phyloP scores from a whole-genome alignment of 768 basidiomycete species.

The Kwoniella shandongensis region DNA sequence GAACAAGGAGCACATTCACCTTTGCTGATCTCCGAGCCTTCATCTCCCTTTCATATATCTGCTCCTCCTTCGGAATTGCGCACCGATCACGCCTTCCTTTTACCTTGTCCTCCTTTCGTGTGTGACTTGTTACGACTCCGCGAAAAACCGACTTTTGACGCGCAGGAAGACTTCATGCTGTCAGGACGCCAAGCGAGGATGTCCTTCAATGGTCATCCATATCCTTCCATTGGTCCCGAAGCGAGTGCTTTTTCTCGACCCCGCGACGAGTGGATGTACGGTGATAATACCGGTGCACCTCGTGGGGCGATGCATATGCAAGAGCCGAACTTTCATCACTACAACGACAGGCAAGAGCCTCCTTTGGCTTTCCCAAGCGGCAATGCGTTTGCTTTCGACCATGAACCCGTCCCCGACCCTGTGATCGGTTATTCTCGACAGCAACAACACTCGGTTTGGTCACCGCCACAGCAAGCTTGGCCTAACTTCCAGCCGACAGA shows the following conservation, averaged over 20 bases:
- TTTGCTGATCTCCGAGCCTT: constrained; percentile 4
- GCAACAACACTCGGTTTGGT: constrained; percentile 15
- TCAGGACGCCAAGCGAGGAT: constrained; percentile 14
- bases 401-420: neutral
- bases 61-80: neutral
- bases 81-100: constrained; percentile 1
- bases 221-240: constrained; percentile 20
- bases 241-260: constrained; percentile 14
- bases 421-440: neutral
- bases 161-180: constrained; percentile 17
- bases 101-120: constrained; percentile 16
- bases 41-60: constrained; percentile 1
- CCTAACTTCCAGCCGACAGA: neutral
- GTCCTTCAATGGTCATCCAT: constrained; percentile 15
- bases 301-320: neutral
- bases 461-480: constrained; percentile 14
- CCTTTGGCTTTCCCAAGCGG: neutral
- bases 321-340: neutral
- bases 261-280: constrained; percentile 12
- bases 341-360: neutral
- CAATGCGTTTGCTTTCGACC: constrained; percentile 5
- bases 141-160: neutral
- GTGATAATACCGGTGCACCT: constrained; percentile 3
- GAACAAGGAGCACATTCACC: neutral
- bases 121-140: constrained; percentile 9